Conservation (phyloP, 2,329 filamentous ascomycete genomes). For the Chrysoporthe puriensis region DNA sequence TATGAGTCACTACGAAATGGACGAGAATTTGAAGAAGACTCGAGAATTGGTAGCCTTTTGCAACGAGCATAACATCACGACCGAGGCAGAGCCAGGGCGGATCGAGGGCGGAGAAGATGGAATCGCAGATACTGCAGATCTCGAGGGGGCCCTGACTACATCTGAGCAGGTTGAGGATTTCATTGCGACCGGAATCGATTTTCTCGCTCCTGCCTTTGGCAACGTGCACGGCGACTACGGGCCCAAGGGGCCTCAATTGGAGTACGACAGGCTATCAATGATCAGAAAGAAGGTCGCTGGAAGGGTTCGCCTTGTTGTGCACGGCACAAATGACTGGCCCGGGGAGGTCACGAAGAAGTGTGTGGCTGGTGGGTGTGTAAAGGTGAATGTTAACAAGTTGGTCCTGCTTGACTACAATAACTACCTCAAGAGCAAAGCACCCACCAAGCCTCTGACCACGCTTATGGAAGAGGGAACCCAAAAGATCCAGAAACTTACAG, state of each 20-base stretch:
- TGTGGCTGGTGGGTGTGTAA: conserved; percentile 50
- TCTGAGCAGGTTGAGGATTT: conserved; percentile 72
- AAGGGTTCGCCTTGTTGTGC: conserved; percentile 50
- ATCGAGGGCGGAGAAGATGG: conserved; percentile 68
- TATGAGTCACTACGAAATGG: conserved; percentile 72
- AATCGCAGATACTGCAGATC: conserved; percentile 61
- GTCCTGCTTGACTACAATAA: conserved; percentile 26
- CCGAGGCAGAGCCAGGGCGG: conserved; percentile 70
- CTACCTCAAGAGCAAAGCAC: conserved; percentile 22
- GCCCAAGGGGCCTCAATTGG: conserved; percentile 62
- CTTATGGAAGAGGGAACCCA: conserved; percentile 25
- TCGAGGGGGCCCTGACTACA: conserved; percentile 61
- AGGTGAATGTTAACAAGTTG: conserved; percentile 43
- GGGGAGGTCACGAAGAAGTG: conserved; percentile 48
- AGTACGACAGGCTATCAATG: conserved; percentile 55
- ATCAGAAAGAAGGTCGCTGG: conserved; percentile 50
- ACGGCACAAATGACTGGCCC: conserved; percentile 52
- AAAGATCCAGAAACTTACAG: conserved; percentile 26
- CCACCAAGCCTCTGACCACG: conserved; percentile 17
- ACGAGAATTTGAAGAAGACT: conserved; percentile 66
- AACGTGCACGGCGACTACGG: conserved; percentile 79
- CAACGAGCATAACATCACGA: conserved; percentile 64
- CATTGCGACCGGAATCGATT: conserved; percentile 71
- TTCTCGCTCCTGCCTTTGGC: conserved; percentile 75
- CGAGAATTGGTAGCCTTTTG: conserved; percentile 65